Evolutionary conservation across 768 basidiomycete genomes (phyloP).

Genomic region (Leccinum barrowsii): DNA sequence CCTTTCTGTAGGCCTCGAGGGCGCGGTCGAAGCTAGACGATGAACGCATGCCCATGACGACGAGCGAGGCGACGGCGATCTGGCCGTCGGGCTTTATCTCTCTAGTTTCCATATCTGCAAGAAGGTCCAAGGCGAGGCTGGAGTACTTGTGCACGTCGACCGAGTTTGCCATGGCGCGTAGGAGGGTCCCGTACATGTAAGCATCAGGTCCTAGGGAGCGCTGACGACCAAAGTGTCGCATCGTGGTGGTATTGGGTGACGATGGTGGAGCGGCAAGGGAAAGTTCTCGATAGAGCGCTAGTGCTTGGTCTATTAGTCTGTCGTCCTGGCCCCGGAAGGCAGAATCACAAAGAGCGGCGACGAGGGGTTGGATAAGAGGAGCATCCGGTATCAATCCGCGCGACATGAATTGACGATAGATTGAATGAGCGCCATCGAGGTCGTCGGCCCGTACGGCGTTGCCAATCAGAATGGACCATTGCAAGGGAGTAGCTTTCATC

Average conservation of each 20-base stretch:
- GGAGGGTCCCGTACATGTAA: constrained; percentile 51
- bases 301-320: constrained; percentile 47
- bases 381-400: constrained; percentile 47
- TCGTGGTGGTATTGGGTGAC: constrained; percentile 6
- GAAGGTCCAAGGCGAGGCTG: constrained; percentile 44
- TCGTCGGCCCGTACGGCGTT: constrained; percentile 44
- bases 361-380: constrained; percentile 50
- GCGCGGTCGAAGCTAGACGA: constrained; percentile 54
- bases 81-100: constrained; percentile 44
- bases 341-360: constrained; percentile 46
- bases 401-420: constrained; percentile 47
- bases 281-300: constrained; percentile 51
- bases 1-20: constrained; percentile 53
- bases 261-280: constrained; percentile 30
- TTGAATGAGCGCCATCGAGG: constrained; percentile 38
- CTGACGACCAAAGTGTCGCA: constrained; percentile 22
- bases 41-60: constrained; percentile 67
- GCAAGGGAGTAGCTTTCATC: constrained; percentile 38
- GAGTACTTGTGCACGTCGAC: constrained; percentile 49
- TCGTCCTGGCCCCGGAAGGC: constrained; percentile 37
- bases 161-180: constrained; percentile 44
- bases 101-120: constrained; percentile 64
- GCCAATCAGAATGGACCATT: constrained; percentile 55
- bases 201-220: constrained; percentile 46
- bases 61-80: constrained; percentile 45